Conservation (phyloP, 2,329 filamentous ascomycete species). For the Trichoderma sp. region DNA sequence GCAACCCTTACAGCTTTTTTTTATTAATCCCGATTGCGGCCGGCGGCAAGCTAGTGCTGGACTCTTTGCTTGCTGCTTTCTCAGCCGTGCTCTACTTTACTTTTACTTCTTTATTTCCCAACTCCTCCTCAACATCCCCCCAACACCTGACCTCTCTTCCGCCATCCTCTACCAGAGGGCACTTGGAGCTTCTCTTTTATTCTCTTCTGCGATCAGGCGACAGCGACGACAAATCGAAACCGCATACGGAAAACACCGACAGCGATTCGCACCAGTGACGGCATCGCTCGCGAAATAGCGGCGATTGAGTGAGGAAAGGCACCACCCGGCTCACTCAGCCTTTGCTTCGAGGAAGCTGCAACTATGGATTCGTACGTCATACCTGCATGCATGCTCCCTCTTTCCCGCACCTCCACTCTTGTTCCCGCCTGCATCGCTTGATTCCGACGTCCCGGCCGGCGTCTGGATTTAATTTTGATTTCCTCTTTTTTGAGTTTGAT, state of each 20-base stretch:
- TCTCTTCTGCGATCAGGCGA: constrained; percentile 4
- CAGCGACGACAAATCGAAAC: constrained; percentile 12
- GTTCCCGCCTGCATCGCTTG: constrained; percentile 15
- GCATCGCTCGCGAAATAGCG: constrained; percentile 13
- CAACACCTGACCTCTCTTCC: not conserved
- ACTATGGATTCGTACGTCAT: constrained; percentile 42
- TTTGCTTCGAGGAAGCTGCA: constrained; percentile 13
- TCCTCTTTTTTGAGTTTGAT: not conserved
- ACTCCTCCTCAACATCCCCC: not conserved
- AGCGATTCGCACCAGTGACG: constrained; percentile 1
- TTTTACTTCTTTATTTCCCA: not conserved
- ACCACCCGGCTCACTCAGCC: constrained; percentile 14
- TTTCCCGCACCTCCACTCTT: constrained; percentile 10
- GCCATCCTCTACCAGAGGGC: not conserved
- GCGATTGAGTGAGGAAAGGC: constrained; percentile 5
- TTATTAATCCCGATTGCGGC: constrained; percentile 23
- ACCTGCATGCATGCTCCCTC: constrained; percentile 22
- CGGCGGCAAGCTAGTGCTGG: constrained; percentile 26
- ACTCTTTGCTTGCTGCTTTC: constrained; percentile 24
- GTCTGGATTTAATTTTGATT: not conserved
- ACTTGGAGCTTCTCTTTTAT: not conserved
- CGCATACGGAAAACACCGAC: constrained; percentile 5
- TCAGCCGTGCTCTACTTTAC: not conserved
- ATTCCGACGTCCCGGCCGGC: not conserved
- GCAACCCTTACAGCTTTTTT: constrained; percentile 17